Percentiles rank a stretch among this genome's conserved stretches.
Evolutionary conservation across 257 asterid species (phyloP).

Genomic region (Capsicum chinense): DNA sequence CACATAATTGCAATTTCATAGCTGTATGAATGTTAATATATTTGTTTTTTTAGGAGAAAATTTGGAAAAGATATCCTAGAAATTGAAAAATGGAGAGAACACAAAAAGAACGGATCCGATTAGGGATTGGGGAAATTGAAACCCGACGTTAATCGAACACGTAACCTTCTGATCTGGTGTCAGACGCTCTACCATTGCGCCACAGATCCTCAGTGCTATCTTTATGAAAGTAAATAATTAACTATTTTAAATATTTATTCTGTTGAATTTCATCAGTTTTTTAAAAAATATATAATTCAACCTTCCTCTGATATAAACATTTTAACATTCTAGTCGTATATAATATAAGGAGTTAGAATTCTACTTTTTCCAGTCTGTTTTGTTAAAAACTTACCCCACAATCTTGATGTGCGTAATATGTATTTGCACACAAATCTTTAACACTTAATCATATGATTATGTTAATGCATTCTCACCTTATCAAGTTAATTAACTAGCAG

Average conservation of each 20-base stretch:
- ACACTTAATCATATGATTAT: no score
- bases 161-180: conserved; percentile 99
- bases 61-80: neutral
- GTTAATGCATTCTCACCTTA: no score
- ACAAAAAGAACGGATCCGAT: neutral
- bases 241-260: no score
- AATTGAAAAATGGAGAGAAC: neutral
- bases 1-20: neutral
- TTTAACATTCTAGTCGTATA: no score
- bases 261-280: no score
- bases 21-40: neutral
- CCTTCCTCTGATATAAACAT: no score
- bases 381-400: no score
- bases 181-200: conserved; percentile 99
- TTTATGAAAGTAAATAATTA: neutral
- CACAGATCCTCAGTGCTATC: conserved; percentile 58
- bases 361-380: no score
- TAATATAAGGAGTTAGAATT: no score
- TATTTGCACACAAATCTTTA: no score
- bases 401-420: no score
- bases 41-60: neutral
- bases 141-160: conserved; percentile 93
- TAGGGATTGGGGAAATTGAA: conserved; percentile 37
- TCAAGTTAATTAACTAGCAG: no score
- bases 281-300: neutral